Base-by-base conservation (phyloP, 441 rosid species). In the Kokia cookei region DNA sequence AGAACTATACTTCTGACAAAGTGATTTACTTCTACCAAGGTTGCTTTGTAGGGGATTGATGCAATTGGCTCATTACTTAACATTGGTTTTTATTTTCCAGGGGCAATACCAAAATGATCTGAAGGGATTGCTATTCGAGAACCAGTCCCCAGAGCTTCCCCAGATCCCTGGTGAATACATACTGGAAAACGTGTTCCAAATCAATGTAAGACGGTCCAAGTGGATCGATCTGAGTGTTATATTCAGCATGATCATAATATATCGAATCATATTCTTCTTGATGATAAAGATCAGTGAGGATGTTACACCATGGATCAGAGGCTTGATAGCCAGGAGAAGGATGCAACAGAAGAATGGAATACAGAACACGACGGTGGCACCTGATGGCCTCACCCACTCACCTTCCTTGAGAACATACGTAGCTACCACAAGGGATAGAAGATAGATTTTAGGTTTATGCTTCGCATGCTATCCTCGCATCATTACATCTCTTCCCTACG, bases 31-130 rank as follows among this genome's bases (percentile, higher is more conserved):
- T 32, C 37, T 32, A 1, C 37, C 7, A 32, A 4, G 37, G 37
- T 32, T 32, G 37, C 7, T 32, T 32, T 32, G 37, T 32, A 32
- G 35, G 35, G 35, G 7, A 54, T 17, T 54, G 19, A n/a, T 51
- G 65, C 40, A 24, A 12, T 53, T 22, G 19, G 42, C 47, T 72
- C 29, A 59, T 42, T 32, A 4, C 37, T 5, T 5, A 32, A 32
- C 37, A 32, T 5, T 5, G 37, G 37, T 32, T 32, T 32, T 32
- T 32, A 32, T 32, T 32, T 32, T 32, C 5, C 92, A 93, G 99
- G 99, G 99, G n/a, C 98, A 96, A 82, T 96, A 96, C 84, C 92
- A 93, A 79, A 96, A 95, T 78, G 99, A 95, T 79, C 79, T 91
- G 68, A 83, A 63, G 72, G 99, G 99, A 37, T 4, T 70, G 74